Evolutionary conservation across 2,329 filamentous ascomycete genomes (phyloP).

Genomic region (Ophiocordyceps sinensis): DNA sequence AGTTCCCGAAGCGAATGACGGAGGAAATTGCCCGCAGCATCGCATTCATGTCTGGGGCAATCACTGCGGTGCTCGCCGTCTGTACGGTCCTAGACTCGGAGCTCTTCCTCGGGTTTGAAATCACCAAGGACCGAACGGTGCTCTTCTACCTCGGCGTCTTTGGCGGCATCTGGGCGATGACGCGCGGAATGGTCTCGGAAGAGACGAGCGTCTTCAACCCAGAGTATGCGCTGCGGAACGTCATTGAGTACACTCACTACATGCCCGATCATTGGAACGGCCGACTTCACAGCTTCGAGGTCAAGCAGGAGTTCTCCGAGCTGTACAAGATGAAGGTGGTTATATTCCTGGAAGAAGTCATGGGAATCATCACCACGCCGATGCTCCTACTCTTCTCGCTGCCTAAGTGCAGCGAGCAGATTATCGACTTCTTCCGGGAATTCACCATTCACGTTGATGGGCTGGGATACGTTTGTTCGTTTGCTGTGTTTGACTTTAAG

Average conservation of each 20-base stretch:
- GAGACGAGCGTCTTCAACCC: conserved; percentile 86
- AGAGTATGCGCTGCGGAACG: conserved; percentile 72
- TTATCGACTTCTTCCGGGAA: conserved; percentile 96
- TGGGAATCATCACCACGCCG: conserved; percentile 86
- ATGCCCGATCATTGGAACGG: conserved; percentile 79
- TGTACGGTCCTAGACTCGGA: conserved; percentile 83
- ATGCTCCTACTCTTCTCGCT: conserved; percentile 78
- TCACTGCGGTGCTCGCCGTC: conserved; percentile 72
- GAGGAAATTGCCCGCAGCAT: conserved; percentile 74
- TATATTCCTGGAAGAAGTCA: conserved; percentile 82
- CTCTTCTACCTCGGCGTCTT: conserved; percentile 83
- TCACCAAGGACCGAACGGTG: conserved; percentile 75
- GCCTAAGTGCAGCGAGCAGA: conserved; percentile 76
- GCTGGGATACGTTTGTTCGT: conserved; percentile 89
- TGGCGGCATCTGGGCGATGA: conserved; percentile 68
- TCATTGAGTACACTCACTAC: conserved; percentile 88
- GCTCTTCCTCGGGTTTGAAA: conserved; percentile 79
- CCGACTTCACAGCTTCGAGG: conserved; percentile 83
- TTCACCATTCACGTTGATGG: conserved; percentile 96
- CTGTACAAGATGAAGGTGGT: conserved; percentile 87
- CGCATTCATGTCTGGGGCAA: conserved; percentile 73
- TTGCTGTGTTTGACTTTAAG: conserved; percentile 94
- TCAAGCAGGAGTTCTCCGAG: conserved; percentile 76
- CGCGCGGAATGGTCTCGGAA: conserved; percentile 71
- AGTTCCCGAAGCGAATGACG: conserved; percentile 91